A percentile compares a stretch with the other conserved stretches of the same genome.
Conservation (phyloP, 2,329 filamentous ascomycete species). For the Aotearoamyces nothofagi region DNA sequence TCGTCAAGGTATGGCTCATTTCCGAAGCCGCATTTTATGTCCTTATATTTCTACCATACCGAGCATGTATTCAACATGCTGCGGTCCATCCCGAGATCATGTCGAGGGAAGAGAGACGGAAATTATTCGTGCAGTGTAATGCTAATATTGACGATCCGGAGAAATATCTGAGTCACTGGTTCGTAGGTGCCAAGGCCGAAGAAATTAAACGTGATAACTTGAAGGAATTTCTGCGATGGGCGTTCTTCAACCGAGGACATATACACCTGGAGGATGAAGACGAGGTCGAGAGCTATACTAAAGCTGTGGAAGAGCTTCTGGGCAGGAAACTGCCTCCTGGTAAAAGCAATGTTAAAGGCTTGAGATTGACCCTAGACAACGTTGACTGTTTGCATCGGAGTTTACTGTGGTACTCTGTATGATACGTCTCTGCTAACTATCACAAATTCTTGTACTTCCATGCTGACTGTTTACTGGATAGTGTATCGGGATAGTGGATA, state of each 20-base stretch:
- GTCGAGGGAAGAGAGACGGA: constrained; percentile 27
- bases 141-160: constrained; percentile 35
- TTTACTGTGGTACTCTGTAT: constrained; percentile 39
- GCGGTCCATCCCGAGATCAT: constrained; percentile 31
- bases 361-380: constrained; percentile 41
- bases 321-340: constrained; percentile 33
- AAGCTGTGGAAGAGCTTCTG: constrained; percentile 32
- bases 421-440: background rate
- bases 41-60: constrained; percentile 34
- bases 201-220: constrained; percentile 44
- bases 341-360: constrained; percentile 31
- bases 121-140: constrained; percentile 34
- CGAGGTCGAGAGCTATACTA: constrained; percentile 39
- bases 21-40: constrained; percentile 40
- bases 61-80: constrained; percentile 31
- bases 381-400: constrained; percentile 40
- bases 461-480: constrained; percentile 4
- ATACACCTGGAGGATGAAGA: constrained; percentile 28
- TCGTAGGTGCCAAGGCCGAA: constrained; percentile 31
- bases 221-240: constrained; percentile 46
- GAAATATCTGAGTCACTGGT: constrained; percentile 40
- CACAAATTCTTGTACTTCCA: background rate
- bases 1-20: constrained; percentile 25
- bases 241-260: constrained; percentile 33
- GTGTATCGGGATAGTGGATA: constrained; percentile 20